These are phyloP conservation scores for Saprolegnia diclina DNA, from an alignment of 352 stramenopile species.

Conservation along the genomic window DNA sequence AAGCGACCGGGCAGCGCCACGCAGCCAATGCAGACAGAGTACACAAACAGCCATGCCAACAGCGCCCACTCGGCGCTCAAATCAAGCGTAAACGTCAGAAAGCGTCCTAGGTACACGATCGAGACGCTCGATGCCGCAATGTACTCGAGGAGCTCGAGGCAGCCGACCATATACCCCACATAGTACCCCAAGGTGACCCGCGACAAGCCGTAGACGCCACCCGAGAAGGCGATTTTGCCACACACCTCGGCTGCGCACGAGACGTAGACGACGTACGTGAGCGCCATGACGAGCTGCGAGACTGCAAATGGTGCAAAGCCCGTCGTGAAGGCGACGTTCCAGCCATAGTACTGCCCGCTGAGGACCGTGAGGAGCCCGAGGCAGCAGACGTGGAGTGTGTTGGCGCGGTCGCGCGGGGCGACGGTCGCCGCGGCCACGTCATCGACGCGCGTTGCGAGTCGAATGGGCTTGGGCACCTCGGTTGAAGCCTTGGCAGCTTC, in stretches of 20 bases:
- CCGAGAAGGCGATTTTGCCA: constrained; percentile 22
- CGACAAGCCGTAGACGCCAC: constrained; percentile 32
- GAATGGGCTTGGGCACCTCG: neutral
- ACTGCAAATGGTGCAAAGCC: neutral
- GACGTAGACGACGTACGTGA: constrained; percentile 31
- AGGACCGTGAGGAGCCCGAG: neutral
- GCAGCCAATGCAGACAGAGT: neutral
- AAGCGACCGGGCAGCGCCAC: neutral
- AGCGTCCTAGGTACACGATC: constrained; percentile 30
- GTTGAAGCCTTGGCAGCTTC: neutral
- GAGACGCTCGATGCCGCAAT: constrained; percentile 12
- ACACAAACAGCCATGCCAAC: constrained; percentile 25
- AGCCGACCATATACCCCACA: constrained; percentile 31
- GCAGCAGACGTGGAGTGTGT: neutral
- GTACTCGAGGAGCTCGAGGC: constrained; percentile 27
- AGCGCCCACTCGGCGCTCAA: constrained; percentile 8
- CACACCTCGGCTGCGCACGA: constrained; percentile 26
- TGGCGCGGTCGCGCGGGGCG: neutral
- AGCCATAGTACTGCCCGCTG: constrained; percentile 28
- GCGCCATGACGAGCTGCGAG: neutral
- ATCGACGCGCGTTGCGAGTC: neutral
- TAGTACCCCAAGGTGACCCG: constrained; percentile 31
- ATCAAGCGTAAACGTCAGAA: constrained; percentile 10
- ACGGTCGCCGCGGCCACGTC: neutral
- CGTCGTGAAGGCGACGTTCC: constrained; percentile 25